Conservation (phyloP, 2,329 filamentous ascomycete genomes). For the Apiospora aurea region DNA sequence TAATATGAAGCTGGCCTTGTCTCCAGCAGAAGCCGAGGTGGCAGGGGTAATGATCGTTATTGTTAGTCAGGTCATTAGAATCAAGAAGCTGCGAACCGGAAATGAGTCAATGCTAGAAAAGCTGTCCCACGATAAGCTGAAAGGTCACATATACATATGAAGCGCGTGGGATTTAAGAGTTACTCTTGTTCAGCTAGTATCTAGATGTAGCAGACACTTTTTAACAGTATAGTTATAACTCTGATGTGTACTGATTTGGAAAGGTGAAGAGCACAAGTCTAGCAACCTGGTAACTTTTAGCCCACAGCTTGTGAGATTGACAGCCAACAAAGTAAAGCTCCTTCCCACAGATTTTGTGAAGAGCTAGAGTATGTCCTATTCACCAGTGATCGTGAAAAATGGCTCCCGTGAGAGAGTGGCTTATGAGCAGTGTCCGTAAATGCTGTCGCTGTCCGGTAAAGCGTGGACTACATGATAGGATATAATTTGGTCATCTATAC, state of each 20-base stretch:
- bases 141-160: background rate
- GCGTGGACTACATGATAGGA: background rate
- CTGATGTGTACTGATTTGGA: background rate
- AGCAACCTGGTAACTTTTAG: background rate
- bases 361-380: constrained; percentile 9
- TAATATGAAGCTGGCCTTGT: background rate
- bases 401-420: background rate
- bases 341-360: background rate
- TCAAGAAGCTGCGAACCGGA: constrained; percentile 6
- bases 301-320: constrained; percentile 10
- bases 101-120: constrained; percentile 1
- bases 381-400: background rate
- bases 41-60: background rate
- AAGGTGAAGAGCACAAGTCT: constrained; percentile 7
- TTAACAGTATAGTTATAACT: background rate
- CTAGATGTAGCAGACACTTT: constrained; percentile 2
- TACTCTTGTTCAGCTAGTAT: background rate
- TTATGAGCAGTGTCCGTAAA: constrained; percentile 14
- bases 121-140: background rate
- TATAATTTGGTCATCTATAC: constrained; percentile 2
- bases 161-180: constrained; percentile 3
- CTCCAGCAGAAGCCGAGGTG: background rate
- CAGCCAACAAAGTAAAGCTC: background rate
- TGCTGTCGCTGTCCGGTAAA: constrained; percentile 6
- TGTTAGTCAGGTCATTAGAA: background rate